A percentile compares a stretch with the other conserved stretches of the same genome.
Conservation (phyloP, 2,329 filamentous ascomycete genomes). For the Alternaria sp. region DNA sequence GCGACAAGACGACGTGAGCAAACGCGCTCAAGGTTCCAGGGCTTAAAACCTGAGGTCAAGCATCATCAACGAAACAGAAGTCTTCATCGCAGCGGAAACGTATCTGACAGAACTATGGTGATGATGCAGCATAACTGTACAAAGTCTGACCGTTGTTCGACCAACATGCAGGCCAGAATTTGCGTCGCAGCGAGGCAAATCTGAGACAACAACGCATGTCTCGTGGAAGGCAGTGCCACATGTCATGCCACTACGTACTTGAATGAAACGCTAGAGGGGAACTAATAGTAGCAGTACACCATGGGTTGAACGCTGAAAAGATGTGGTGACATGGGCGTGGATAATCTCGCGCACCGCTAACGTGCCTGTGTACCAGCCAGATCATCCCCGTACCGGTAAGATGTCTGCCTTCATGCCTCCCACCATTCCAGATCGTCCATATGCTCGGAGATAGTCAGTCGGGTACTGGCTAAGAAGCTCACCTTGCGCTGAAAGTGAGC, state of each 20-base stretch:
- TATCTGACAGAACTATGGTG: not conserved
- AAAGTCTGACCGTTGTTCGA: too few relatives aligned
- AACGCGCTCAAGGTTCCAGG: not conserved
- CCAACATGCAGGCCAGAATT: too few relatives aligned
- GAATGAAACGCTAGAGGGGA: not conserved
- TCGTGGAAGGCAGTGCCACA: not conserved
- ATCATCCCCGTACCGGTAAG: not conserved
- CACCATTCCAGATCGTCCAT: not conserved
- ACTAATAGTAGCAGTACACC: not conserved
- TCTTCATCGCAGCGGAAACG: not conserved
- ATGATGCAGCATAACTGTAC: too few relatives aligned
- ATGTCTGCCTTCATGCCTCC: not conserved
- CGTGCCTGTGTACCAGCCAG: not conserved
- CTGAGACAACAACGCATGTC: not conserved
- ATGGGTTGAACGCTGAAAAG: not conserved
- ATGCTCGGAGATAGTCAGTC: not conserved
- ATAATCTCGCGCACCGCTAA: not conserved
- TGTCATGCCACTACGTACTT: not conserved
- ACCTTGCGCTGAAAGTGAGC: not conserved
- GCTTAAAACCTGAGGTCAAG: not conserved
- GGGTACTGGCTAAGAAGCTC: not conserved
- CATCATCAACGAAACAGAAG: not conserved
- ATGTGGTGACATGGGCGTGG: not conserved
- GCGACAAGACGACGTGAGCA: not conserved
- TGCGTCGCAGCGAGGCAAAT: not conserved